Evolutionary conservation across 2,329 filamentous ascomycete species (phyloP).

Genomic region (Aspergillus carbonarius): DNA sequence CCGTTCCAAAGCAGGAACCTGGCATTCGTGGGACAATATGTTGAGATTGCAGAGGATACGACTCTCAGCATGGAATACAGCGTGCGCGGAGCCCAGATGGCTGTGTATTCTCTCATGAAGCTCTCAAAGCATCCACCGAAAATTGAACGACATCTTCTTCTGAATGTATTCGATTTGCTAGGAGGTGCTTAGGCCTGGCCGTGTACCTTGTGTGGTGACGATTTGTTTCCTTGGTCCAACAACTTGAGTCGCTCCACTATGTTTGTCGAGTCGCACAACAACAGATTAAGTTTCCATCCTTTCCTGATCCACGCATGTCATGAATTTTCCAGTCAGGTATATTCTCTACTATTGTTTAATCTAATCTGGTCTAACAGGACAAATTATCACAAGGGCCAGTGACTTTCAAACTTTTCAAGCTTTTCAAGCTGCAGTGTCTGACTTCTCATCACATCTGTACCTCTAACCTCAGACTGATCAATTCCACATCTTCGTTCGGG

Average conservation of each 20-base stretch:
- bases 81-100: constrained; percentile 35
- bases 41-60: constrained; percentile 39
- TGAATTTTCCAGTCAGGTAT: no score
- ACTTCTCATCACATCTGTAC: no score
- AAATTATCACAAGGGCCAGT: no score
- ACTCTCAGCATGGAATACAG: constrained; percentile 44
- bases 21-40: constrained; percentile 44
- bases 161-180: neutral
- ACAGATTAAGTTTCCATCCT: no score
- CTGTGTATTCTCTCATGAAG: constrained; percentile 29
- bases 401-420: no score
- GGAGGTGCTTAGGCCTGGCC: neutral
- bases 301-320: no score
- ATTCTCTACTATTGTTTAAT: no score
- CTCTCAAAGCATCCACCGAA: constrained; percentile 5
- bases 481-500: no score
- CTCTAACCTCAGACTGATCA: no score
- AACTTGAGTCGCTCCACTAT: no score
- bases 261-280: neutral
- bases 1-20: constrained; percentile 38
- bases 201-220: neutral
- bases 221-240: neutral
- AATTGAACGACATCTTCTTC: neutral
- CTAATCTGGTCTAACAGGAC: no score
- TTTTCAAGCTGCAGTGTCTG: no score